Conservation (phyloP, 2,329 filamentous ascomycete genomes). For the Pseudomassariella vexata region DNA sequence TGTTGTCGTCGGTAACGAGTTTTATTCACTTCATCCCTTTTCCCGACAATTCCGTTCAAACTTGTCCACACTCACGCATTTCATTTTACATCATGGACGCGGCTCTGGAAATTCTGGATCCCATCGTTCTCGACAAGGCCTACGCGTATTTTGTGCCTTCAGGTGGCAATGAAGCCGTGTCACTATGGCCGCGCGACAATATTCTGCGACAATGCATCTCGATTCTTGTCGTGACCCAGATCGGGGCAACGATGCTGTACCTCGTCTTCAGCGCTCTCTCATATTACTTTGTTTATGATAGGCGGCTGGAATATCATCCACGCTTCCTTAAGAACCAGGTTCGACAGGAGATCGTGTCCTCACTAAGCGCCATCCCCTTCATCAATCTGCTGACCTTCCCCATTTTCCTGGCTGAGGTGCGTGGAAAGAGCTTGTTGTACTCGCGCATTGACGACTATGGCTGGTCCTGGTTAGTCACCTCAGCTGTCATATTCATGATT, state of each 20-base stretch:
- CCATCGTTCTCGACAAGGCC: conserved; percentile 32
- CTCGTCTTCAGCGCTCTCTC: conserved; percentile 64
- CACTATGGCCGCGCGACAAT: conserved; percentile 33
- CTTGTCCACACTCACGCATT: too few species aligned
- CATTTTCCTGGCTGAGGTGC: conserved; percentile 41
- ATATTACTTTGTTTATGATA: conserved; percentile 60
- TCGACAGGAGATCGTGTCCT: conserved; percentile 35
- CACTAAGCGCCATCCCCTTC: conserved; percentile 34
- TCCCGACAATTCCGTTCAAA: too few species aligned
- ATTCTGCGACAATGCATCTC: conserved; percentile 32
- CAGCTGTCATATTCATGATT: conserved; percentile 34
- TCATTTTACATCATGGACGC: conserved; percentile 33
- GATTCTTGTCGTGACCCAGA: conserved; percentile 30
- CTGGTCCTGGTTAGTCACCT: conserved; percentile 31
- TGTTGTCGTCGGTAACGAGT: too few species aligned
- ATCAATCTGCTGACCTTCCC: conserved; percentile 40
- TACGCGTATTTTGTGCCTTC: conserved; percentile 32
- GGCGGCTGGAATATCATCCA: conserved; percentile 38
- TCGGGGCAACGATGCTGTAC: conserved; percentile 41
- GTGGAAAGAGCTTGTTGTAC: conserved; percentile 38
- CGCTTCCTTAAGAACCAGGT: conserved; percentile 43
- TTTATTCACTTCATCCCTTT: too few species aligned
- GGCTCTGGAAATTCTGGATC: conserved; percentile 34
- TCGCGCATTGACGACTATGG: conserved; percentile 30
- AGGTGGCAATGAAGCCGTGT: conserved; percentile 12